Evolutionary conservation across 2,329 filamentous ascomycete species (phyloP).

Genomic region (Orbilia brochopaga): DNA sequence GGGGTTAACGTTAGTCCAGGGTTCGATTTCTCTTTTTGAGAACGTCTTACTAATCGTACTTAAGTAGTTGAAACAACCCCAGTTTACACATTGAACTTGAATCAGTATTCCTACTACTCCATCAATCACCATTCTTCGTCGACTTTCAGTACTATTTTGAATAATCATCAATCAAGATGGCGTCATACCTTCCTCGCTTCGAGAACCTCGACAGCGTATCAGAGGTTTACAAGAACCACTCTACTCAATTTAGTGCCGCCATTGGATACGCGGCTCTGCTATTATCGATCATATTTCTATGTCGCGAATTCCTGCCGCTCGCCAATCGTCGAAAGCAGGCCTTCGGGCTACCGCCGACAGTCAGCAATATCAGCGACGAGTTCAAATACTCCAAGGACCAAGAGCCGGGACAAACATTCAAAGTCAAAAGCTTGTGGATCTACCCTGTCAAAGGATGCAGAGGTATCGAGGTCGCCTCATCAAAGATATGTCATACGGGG

Average conservation of each 20-base stretch:
- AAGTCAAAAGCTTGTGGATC: constrained; percentile 73
- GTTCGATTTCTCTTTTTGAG: constrained; percentile 13
- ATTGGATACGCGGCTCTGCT: constrained; percentile 30
- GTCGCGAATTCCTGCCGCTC: constrained; percentile 37
- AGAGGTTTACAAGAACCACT: constrained; percentile 33
- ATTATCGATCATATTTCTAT: constrained; percentile 22
- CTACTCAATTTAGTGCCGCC: constrained; percentile 21
- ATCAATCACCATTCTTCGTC: not conserved
- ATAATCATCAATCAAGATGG: constrained; percentile 19
- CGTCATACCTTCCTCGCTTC: constrained; percentile 31
- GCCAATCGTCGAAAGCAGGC: constrained; percentile 19
- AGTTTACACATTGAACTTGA: not conserved
- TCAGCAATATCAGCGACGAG: constrained; percentile 66
- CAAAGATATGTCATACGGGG: constrained; percentile 63
- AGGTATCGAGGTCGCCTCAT: constrained; percentile 75
- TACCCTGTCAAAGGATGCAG: constrained; percentile 85
- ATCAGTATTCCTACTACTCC: constrained; percentile 1
- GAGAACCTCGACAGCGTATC: constrained; percentile 33
- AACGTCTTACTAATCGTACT: constrained; percentile 17
- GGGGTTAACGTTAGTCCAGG: constrained; percentile 12
- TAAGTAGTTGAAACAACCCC: too few species aligned
- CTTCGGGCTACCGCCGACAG: constrained; percentile 28
- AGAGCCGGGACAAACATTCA: constrained; percentile 58
- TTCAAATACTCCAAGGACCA: constrained; percentile 60
- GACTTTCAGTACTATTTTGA: not conserved